Conservation (phyloP, 2,329 filamentous ascomycete genomes). For the Colletotrichum agaves region DNA sequence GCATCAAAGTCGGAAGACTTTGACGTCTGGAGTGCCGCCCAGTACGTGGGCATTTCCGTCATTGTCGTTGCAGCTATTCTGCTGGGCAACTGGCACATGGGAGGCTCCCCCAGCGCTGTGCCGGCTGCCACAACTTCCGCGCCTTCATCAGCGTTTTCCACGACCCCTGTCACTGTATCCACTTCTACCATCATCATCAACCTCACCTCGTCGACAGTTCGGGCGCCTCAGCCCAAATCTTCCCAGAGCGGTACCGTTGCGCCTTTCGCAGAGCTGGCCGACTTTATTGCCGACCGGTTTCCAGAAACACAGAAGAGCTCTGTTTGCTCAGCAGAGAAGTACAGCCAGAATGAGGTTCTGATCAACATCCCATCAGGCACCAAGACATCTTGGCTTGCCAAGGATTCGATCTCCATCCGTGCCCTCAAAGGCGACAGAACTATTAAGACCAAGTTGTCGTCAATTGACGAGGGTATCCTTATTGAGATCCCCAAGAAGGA, state of each 20-base stretch:
- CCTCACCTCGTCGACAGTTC: constrained; percentile 50
- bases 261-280: constrained; percentile 54
- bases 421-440: constrained; percentile 60
- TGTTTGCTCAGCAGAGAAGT: constrained; percentile 58
- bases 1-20: constrained; percentile 5
- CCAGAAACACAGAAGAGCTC: constrained; percentile 45
- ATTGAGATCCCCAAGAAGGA: constrained; percentile 64
- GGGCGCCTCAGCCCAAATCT: constrained; percentile 42
- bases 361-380: constrained; percentile 62
- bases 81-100: constrained; percentile 18
- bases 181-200: constrained; percentile 50
- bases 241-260: constrained; percentile 44
- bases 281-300: constrained; percentile 53
- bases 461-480: constrained; percentile 61
- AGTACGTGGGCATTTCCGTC: constrained; percentile 10
- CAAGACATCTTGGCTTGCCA: constrained; percentile 66
- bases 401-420: constrained; percentile 66
- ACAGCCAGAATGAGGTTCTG: constrained; percentile 62
- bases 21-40: constrained; percentile 15
- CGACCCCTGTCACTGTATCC: constrained; percentile 11
- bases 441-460: constrained; percentile 60
- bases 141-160: not conserved
- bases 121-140: constrained; percentile 9
- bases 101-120: constrained; percentile 3
- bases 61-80: constrained; percentile 10